Percentiles rank a stretch among this genome's conserved stretches.
phyloP scores from a whole-genome alignment of 2,329 filamentous ascomycete genomes.

The Venturia effusa region DNA sequence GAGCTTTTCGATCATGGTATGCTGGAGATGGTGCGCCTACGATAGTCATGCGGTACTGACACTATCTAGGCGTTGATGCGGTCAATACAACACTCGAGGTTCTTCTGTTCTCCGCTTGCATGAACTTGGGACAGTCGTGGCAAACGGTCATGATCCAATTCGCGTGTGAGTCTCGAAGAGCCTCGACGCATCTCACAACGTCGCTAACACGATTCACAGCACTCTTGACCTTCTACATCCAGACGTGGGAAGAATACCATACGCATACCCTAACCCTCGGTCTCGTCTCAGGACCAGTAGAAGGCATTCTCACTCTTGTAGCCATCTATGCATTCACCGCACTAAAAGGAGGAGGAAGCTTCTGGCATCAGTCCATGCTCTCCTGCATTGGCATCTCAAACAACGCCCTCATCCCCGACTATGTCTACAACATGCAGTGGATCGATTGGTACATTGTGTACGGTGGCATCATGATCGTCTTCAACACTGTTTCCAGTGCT shows the following conservation, averaged over 20 bases:
- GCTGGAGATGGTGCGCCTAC: not conserved
- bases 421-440: constrained; percentile 70
- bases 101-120: constrained; percentile 79
- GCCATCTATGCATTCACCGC: constrained; percentile 75
- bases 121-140: constrained; percentile 92
- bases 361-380: constrained; percentile 83
- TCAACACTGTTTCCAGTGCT: constrained; percentile 68
- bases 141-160: constrained; percentile 75
- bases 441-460: constrained; percentile 90
- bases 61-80: constrained; percentile 61
- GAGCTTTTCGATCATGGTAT: constrained; percentile 91
- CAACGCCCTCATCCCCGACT: constrained; percentile 52
- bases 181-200: not conserved
- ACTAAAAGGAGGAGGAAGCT: constrained; percentile 74
- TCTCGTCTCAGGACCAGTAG: constrained; percentile 85
- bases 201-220: constrained; percentile 35
- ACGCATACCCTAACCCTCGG: constrained; percentile 91
- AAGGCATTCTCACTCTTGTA: constrained; percentile 80
- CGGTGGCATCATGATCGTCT: constrained; percentile 66
- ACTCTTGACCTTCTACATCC: constrained; percentile 92
- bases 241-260: constrained; percentile 99
- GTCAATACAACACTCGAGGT: constrained; percentile 93
- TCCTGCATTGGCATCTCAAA: constrained; percentile 57
- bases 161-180: constrained; percentile 48
- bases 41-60: not conserved